These are phyloP conservation scores for Phaeoacremonium minimum DNA, from an alignment of 2,329 filamentous ascomycete species.

Conservation along the genomic window DNA sequence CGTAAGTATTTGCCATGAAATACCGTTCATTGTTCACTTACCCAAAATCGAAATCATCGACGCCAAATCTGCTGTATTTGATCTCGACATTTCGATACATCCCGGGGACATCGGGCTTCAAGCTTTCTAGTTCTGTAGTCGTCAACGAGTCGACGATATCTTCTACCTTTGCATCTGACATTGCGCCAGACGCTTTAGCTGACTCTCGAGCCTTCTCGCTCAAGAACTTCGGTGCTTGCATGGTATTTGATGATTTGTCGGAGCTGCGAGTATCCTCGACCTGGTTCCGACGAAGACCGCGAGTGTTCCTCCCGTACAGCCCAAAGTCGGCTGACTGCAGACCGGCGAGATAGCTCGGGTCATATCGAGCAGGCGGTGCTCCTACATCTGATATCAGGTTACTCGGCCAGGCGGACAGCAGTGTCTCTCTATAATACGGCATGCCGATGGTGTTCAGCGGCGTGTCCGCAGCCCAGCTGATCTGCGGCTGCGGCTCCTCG, in stretches of 20 bases:
- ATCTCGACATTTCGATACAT: constrained; percentile 96
- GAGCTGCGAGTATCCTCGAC: constrained; percentile 68
- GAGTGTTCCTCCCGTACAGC: constrained; percentile 72
- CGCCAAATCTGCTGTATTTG: constrained; percentile 97
- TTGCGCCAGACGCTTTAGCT: constrained; percentile 37
- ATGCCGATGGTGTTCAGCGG: constrained; percentile 84
- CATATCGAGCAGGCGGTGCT: constrained; percentile 72
- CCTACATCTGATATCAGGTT: constrained; percentile 82
- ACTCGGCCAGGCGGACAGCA: constrained; percentile 86
- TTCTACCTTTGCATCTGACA: constrained; percentile 35
- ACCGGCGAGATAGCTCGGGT: constrained; percentile 62
- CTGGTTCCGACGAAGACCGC: constrained; percentile 74
- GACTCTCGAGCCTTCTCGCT: constrained; percentile 84
- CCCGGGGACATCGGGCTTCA: constrained; percentile 76
- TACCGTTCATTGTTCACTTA: constrained; percentile 32
- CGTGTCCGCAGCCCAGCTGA: constrained; percentile 70
- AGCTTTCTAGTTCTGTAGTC: constrained; percentile 67
- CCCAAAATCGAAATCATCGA: constrained; percentile 99
- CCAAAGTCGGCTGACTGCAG: constrained; percentile 73
- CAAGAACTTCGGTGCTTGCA: constrained; percentile 81
- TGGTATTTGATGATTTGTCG: constrained; percentile 57
- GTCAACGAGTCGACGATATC: constrained; percentile 63
- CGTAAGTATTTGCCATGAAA: not conserved
- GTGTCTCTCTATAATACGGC: constrained; percentile 84
- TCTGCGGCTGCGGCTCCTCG: constrained; percentile 48